Conservation (phyloP, 768 basidiomycete species). For the Panaeolus cyanescens region DNA sequence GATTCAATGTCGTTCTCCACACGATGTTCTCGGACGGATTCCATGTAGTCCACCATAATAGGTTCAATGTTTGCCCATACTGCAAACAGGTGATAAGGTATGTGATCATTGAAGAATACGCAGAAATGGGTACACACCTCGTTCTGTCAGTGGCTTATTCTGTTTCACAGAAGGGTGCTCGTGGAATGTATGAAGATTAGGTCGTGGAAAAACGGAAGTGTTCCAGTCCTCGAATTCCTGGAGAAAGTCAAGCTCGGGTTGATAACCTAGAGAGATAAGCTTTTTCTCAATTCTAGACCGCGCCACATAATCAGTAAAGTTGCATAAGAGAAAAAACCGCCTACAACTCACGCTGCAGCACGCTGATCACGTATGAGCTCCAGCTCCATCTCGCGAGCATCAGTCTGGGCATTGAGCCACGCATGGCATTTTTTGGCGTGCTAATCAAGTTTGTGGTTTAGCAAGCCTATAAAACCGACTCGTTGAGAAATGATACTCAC, state of each 20-base stretch:
- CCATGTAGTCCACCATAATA: slow-evolving; percentile 28
- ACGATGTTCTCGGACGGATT: slow-evolving; percentile 15
- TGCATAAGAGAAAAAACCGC: too few species aligned
- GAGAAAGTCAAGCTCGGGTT: not conserved
- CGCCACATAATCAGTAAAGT: too few species aligned
- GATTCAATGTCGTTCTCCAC: slow-evolving; percentile 18
- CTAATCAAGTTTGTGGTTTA: not conserved
- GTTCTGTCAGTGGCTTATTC: slow-evolving; percentile 7
- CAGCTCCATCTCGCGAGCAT: not conserved
- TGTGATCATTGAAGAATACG: too few species aligned
- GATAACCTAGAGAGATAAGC: not conserved
- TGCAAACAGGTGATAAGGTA: slow-evolving; percentile 7
- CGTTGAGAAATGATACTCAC: not conserved
- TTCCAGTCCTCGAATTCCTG: not conserved
- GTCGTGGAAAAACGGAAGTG: not conserved
- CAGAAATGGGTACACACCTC: slow-evolving; percentile 1
- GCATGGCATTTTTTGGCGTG: not conserved
- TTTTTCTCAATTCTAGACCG: not conserved
- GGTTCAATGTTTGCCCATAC: slow-evolving; percentile 29
- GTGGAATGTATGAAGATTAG: slow-evolving; percentile 7
- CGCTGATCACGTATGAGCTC: not conserved
- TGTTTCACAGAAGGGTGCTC: slow-evolving; percentile 9
- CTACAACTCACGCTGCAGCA: not conserved
- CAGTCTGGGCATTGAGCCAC: not conserved
- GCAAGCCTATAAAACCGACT: not conserved